Base-by-base conservation (phyloP, 2,329 filamentous ascomycete genomes). In the Penicillium palitans region DNA sequence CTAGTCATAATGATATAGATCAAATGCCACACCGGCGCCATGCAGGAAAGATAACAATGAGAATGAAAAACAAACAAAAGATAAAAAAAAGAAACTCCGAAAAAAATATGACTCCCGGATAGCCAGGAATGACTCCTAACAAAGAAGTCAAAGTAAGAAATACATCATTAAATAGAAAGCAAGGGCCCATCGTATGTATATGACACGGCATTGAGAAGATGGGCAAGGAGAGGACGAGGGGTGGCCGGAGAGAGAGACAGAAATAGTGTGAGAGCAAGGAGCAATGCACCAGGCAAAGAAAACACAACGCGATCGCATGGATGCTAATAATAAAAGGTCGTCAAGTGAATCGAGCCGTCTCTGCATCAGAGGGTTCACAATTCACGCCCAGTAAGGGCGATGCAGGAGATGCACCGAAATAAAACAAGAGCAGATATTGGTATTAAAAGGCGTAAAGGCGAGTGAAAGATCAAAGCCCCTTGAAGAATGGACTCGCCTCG, bases 401-500 rank as follows among this genome's bases (percentile, higher is more conserved):
- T 53, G 35, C 31, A 24, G 19, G 19, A 47, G 21, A 21, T 54
- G 25, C 27, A 54, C 13, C 15, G 12, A 24, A 24, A 19, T 12
- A 33, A 29, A 27, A 42, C 9, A 35, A 19, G 27, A 48, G 33
- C 44, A 39, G 7, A 35, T 27, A 27, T 35, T 19, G 35, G 9
- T 29, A 54, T 58, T 37, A 54, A 29, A 41, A 54, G n/a, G 13
- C 10, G 29, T 41, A 24, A 8, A 42, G 12, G 17, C 10, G 21
- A 25, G 17, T 15, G 5, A n/a, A 37, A 39, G 12, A 55, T 73
- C 59, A 78, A 53, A 77, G 63, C 4, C 73, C 67, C 53, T 82
- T 87, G 72, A 96, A 96, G 71, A 96, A 96, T 37, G 84, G 83
- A 63, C 87, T 86, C 7, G 89, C 90, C 70, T 90, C 87, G 55